These are phyloP conservation scores for Tuctoria greenei DNA, from an alignment of 176 grass and related monocot genomes.

Conservation along the genomic window DNA sequence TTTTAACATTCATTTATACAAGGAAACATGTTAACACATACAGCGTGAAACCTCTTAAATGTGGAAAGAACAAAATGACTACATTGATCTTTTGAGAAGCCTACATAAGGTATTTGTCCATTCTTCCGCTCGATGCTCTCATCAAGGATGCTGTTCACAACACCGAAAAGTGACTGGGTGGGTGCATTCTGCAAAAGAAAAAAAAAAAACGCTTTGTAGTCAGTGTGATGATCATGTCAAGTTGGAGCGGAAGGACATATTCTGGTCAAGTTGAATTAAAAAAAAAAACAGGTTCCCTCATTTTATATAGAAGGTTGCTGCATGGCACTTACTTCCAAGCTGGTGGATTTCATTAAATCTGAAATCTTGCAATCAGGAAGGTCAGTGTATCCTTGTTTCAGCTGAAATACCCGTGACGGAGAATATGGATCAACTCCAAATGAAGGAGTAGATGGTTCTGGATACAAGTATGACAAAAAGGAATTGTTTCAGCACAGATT, in stretches of 20 bases:
- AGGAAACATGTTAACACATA: conserved; percentile 31
- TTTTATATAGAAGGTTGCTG: not conserved
- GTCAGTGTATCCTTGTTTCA: conserved; percentile 59
- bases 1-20: conserved; percentile 34
- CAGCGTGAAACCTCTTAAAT: conserved; percentile 13
- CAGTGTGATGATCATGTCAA: not conserved
- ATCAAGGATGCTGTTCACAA: conserved; percentile 65
- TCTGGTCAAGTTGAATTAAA: not conserved
- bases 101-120: conserved; percentile 83
- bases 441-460: conserved; percentile 46
- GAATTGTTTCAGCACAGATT: not conserved
- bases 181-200: conserved; percentile 75
- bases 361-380: conserved; percentile 52
- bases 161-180: conserved; percentile 65
- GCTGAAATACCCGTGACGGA: conserved; percentile 39
- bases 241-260: not conserved
- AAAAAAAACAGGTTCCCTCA: not conserved
- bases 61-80: conserved; percentile 52
- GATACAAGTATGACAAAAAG: conserved; percentile 11
- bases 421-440: conserved; percentile 37
- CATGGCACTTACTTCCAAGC: conserved; percentile 56
- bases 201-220: not conserved
- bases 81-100: conserved; percentile 48
- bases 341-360: conserved; percentile 73
- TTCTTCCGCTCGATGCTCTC: conserved; percentile 75